Conservation (phyloP, 169 alveolate genomes). For the Cytauxzoon felis region DNA sequence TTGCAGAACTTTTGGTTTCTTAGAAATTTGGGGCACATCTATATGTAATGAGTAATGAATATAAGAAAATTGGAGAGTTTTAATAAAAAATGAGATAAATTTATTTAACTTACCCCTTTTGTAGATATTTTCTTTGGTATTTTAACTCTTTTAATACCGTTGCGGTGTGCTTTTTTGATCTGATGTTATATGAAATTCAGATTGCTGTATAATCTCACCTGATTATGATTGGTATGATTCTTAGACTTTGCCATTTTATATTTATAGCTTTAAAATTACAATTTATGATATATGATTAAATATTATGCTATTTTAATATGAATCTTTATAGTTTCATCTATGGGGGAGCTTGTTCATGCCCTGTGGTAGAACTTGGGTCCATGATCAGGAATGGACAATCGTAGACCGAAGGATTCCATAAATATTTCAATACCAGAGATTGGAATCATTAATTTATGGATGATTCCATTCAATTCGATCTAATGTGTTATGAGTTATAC, state of each 20-base stretch:
- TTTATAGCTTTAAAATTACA: no score
- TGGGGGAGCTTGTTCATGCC: no score
- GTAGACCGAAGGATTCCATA: no score
- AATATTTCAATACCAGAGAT: no score
- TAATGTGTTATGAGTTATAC: no score
- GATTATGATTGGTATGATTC: slow-evolving; percentile 86
- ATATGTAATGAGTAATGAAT: background rate
- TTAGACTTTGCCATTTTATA: slow-evolving; percentile 83
- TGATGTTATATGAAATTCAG: slow-evolving; percentile 11
- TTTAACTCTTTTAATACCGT: slow-evolving; percentile 78
- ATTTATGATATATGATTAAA: no score
- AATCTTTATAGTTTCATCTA: no score
- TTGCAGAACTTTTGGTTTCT: slow-evolving; percentile 80
- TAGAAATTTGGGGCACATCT: slow-evolving; percentile 83
- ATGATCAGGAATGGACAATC: no score
- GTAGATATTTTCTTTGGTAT: slow-evolving; percentile 74
- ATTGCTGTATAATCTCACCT: slow-evolving; percentile 56
- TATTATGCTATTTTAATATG: no score
- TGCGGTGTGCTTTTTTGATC: slow-evolving; percentile 83
- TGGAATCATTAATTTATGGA: no score
- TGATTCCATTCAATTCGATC: no score
- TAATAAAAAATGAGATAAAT: background rate
- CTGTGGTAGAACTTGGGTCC: no score
- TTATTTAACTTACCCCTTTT: slow-evolving; percentile 79
- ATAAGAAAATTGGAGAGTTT: background rate